phyloP scores from a whole-genome alignment of 305 asterid genomes.

The Euphrasia arctica region DNA sequence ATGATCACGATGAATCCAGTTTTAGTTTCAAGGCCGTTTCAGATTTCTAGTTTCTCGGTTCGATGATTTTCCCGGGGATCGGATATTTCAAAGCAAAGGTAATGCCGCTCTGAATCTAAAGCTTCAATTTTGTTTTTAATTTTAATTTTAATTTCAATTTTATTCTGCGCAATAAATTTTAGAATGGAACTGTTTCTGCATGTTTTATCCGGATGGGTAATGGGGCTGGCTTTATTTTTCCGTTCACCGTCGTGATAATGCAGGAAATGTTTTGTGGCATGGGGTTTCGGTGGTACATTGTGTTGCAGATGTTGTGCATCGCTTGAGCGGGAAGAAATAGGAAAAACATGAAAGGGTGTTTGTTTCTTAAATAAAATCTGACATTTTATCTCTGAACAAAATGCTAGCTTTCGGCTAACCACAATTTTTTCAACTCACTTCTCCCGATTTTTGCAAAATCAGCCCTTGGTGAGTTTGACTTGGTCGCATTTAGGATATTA shows the following conservation, averaged over 20 bases:
- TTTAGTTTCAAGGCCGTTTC: constrained; percentile 24
- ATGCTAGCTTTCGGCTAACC: constrained; percentile 15
- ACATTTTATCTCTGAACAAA: constrained; percentile 5
- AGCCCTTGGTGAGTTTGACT: not conserved
- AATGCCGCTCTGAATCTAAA: constrained; percentile 23
- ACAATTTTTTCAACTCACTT: not conserved
- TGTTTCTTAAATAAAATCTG: not conserved
- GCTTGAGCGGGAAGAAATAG: constrained; percentile 22
- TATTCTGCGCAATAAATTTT: constrained; percentile 6
- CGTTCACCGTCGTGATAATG: constrained; percentile 22
- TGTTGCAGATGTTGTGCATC: constrained; percentile 23
- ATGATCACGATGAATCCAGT: constrained; percentile 27
- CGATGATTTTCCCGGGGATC: constrained; percentile 32
- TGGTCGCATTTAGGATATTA: not conserved
- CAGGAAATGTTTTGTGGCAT: constrained; percentile 29
- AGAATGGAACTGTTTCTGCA: constrained; percentile 21
- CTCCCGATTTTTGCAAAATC: constrained; percentile 1
- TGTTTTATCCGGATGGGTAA: constrained; percentile 16
- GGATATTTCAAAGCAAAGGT: constrained; percentile 33
- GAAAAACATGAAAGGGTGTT: constrained; percentile 14
- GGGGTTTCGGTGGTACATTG: constrained; percentile 29
- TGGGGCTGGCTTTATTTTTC: constrained; percentile 11
- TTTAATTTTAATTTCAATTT: not conserved
- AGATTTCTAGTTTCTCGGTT: constrained; percentile 21
- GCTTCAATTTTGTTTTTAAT: not conserved